phyloP scores from a whole-genome alignment of 805 yeast species.

The Yarrowia phangngaensis region DNA sequence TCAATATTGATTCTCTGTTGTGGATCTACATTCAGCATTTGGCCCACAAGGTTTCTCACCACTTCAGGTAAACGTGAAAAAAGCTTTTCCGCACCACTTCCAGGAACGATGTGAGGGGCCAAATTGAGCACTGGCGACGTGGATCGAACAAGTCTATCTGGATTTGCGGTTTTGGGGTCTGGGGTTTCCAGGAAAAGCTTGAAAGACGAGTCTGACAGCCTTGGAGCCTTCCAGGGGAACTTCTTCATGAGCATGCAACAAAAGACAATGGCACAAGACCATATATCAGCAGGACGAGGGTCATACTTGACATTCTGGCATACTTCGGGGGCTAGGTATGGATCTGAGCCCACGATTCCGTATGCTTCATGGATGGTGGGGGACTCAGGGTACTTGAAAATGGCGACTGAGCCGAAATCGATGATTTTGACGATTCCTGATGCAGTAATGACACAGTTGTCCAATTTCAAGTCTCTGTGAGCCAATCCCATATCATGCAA shows the following conservation, averaged over 20 bases:
- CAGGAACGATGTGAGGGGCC: conserved; percentile 16
- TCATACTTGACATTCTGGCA: conserved; percentile 59
- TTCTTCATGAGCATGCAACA: conserved; percentile 84
- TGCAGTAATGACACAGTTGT: conserved; percentile 79
- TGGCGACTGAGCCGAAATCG: conserved; percentile 91
- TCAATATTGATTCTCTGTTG: conserved; percentile 54
- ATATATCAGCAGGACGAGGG: conserved; percentile 82
- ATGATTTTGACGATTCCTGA: conserved; percentile 78
- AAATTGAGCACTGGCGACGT: conserved; percentile 9
- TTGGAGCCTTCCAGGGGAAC: conserved; percentile 97
- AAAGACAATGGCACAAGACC: conserved; percentile 90
- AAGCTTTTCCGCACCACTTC: conserved; percentile 62
- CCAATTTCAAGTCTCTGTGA: conserved; percentile 88
- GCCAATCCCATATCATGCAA: conserved; percentile 81
- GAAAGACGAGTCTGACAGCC: conserved; percentile 67
- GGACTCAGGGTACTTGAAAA: conserved; percentile 65
- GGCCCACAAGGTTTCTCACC: conserved; percentile 56
- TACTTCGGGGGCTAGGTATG: conserved; percentile 92
- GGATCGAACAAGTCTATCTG: conserved; percentile 2
- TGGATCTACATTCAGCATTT: conserved; percentile 68
- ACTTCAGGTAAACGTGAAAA: conserved; percentile 66
- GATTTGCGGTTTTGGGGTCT: not conserved
- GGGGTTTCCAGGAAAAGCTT: conserved; percentile 47
- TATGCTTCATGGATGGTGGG: conserved; percentile 58
- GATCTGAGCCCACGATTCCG: conserved; percentile 94